These are phyloP conservation scores for Astragalus glycyphyllos DNA, from an alignment of 306 rosid genomes.

Conservation along the genomic window DNA sequence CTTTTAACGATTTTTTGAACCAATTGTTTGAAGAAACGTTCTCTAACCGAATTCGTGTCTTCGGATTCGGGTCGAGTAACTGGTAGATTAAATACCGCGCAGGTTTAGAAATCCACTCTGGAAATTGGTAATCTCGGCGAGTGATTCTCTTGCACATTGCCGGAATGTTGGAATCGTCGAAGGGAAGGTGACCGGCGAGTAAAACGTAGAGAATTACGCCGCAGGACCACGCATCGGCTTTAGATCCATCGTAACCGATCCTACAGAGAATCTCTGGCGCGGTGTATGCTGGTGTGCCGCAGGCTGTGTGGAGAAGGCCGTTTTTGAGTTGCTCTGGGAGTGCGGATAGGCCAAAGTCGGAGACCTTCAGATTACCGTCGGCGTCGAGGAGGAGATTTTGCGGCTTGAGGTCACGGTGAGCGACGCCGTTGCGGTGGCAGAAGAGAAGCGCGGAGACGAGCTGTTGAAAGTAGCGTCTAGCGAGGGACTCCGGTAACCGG, in stretches of 20 bases:
- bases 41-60: slow-evolving; percentile 58
- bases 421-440: slow-evolving; percentile 82
- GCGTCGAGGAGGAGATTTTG: slow-evolving; percentile 81
- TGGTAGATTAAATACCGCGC: slow-evolving; percentile 62
- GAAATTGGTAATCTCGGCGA: slow-evolving; percentile 66
- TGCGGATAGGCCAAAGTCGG: slow-evolving; percentile 93
- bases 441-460: slow-evolving; percentile 73
- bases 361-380: slow-evolving; percentile 69
- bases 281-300: slow-evolving; percentile 91
- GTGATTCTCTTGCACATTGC: slow-evolving; percentile 68
- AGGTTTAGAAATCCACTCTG: slow-evolving; percentile 61
- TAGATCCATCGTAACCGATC: slow-evolving; percentile 71
- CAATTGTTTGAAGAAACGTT: slow-evolving; percentile 50
- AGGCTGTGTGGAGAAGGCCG: slow-evolving; percentile 86
- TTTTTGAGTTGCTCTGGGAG: slow-evolving; percentile 73
- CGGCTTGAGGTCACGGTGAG: slow-evolving; percentile 91
- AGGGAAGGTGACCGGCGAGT: slow-evolving; percentile 77
- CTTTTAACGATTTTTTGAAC: slow-evolving; percentile 56
- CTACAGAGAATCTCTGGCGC: slow-evolving; percentile 82
- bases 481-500: slow-evolving; percentile 51
- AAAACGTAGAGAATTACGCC: slow-evolving; percentile 78
- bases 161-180: slow-evolving; percentile 64
- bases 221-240: slow-evolving; percentile 94
- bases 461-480: slow-evolving; percentile 76
- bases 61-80: slow-evolving; percentile 82